These are phyloP conservation scores for Periconia sp. DNA, from an alignment of 2,329 filamentous ascomycete species.

Conservation along the genomic window DNA sequence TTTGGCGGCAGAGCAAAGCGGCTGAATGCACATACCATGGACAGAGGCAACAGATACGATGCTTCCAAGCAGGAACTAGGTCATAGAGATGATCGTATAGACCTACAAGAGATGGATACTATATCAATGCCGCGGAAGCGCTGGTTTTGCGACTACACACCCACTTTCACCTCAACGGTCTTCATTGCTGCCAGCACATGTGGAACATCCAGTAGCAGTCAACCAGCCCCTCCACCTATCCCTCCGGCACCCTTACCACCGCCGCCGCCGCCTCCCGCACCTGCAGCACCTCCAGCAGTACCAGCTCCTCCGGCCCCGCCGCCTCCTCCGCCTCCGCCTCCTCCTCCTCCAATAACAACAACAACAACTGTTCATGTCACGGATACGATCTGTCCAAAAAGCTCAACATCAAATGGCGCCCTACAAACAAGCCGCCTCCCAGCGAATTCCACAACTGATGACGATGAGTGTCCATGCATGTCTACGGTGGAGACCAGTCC, in stretches of 20 bases:
- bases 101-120: no score
- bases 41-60: no score
- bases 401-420: not conserved
- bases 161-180: constrained; percentile 11
- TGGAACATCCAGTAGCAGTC: not conserved
- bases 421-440: not conserved
- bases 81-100: no score
- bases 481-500: constrained; percentile 3
- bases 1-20: not conserved
- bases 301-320: not conserved
- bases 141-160: not conserved
- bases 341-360: constrained; percentile 8
- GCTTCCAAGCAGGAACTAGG: no score
- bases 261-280: not conserved
- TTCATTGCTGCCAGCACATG: constrained; percentile 8
- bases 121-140: no score
- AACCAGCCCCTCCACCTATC: not conserved
- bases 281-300: not conserved
- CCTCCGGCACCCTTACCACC: constrained; percentile 2
- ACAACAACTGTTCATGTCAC: constrained; percentile 20
- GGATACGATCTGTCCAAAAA: constrained; percentile 9
- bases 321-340: constrained; percentile 4
- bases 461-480: constrained; percentile 13
- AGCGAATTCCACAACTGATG: constrained; percentile 11
- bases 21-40: no score